These are phyloP conservation scores for Linum trigynum DNA, from an alignment of 345 rosid genomes.

Conservation along the genomic window DNA sequence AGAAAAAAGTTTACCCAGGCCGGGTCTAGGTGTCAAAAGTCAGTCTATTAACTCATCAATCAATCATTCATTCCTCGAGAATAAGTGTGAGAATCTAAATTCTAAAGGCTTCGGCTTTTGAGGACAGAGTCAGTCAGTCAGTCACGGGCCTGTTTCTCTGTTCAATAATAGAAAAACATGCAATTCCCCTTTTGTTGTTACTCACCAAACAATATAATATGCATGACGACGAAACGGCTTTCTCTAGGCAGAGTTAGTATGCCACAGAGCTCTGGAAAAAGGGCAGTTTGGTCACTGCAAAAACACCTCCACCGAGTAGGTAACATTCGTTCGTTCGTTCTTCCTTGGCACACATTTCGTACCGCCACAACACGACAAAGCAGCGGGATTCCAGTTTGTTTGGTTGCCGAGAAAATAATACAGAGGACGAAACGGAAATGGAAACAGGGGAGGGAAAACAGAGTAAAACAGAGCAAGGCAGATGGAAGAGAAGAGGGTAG, in stretches of 20 bases:
- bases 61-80: no score
- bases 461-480: not conserved
- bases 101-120: no score
- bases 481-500: not conserved
- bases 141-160: no score
- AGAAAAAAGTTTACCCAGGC: no score
- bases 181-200: not conserved
- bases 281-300: conserved; percentile 4
- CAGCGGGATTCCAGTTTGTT: conserved; percentile 6
- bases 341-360: not conserved
- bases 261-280: not conserved
- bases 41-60: no score
- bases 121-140: no score
- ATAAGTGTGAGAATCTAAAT: no score
- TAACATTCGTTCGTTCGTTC: not conserved
- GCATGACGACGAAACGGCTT: no score
- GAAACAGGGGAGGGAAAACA: not conserved
- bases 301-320: not conserved
- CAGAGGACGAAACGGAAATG: not conserved
- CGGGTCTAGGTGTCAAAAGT: no score
- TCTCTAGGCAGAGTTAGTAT: no score
- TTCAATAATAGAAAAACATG: no score
- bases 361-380: conserved; percentile 6
- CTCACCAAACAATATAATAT: conserved; percentile 4
- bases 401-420: conserved; percentile 13